phyloP scores from a whole-genome alignment of 169 alveolate genomes.

The Cryptosporidium bovis region DNA sequence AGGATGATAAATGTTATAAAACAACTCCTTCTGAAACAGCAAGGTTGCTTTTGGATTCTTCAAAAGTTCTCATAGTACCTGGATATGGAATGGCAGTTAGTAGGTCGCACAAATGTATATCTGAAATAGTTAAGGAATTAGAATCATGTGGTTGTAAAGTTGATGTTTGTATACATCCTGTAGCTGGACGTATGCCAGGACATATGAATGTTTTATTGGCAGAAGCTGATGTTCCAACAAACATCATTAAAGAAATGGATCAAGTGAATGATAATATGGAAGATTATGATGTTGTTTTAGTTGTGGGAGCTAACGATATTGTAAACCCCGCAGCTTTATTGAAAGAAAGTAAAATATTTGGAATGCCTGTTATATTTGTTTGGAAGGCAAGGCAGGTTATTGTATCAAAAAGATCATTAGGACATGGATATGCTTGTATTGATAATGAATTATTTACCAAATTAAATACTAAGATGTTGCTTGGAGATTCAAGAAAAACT shows the following conservation, averaged over 20 bases:
- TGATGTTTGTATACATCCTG: slow-evolving; percentile 79
- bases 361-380: slow-evolving; percentile 81
- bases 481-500: slow-evolving; percentile 74
- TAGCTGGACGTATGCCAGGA: slow-evolving; percentile 82
- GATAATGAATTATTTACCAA: slow-evolving; percentile 80
- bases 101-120: slow-evolving; percentile 77
- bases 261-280: slow-evolving; percentile 78
- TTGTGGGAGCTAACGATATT: slow-evolving; percentile 85
- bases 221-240: slow-evolving; percentile 78
- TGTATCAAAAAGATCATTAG: slow-evolving; percentile 79
- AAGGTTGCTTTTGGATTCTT: slow-evolving; percentile 73
- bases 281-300: slow-evolving; percentile 80
- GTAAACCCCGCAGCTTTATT: slow-evolving; percentile 82
- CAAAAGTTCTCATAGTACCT: slow-evolving; percentile 81
- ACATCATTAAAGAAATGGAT: slow-evolving; percentile 79
- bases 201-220: slow-evolving; percentile 80
- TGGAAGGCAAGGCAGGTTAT: slow-evolving; percentile 79
- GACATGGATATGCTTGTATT: slow-evolving; percentile 80
- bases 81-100: slow-evolving; percentile 84
- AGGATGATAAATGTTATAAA: slow-evolving; percentile 71
- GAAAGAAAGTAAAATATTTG: slow-evolving; percentile 76
- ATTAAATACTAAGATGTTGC: slow-evolving; percentile 77
- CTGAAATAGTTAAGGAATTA: slow-evolving; percentile 75
- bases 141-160: slow-evolving; percentile 75
- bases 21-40: slow-evolving; percentile 73